Conservation (phyloP, 2,329 filamentous ascomycete species). For the Harringtonia lauricola region DNA sequence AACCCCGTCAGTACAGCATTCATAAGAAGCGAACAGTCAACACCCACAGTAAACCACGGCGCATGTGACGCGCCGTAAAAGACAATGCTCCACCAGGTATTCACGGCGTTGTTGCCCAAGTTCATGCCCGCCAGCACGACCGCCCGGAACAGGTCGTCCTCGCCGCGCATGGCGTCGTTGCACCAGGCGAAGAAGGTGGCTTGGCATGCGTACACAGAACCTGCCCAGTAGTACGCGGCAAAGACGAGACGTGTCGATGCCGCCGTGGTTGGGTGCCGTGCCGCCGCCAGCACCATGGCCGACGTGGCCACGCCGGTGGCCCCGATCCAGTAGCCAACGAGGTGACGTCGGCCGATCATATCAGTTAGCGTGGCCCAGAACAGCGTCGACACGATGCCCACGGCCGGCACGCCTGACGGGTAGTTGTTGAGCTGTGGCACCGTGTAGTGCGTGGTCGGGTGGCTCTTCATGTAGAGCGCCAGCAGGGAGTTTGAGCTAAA, state of each 20-base stretch:
- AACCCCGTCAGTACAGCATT: neutral
- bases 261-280: conserved; percentile 24
- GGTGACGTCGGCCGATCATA: conserved; percentile 45
- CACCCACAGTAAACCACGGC: conserved; percentile 50
- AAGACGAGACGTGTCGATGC: conserved; percentile 43
- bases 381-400: conserved; percentile 48
- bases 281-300: conserved; percentile 47
- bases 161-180: conserved; percentile 56
- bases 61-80: conserved; percentile 60
- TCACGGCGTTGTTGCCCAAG: conserved; percentile 54
- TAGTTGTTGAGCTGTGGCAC: conserved; percentile 44
- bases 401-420: conserved; percentile 43
- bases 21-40: conserved; percentile 1
- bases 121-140: conserved; percentile 67
- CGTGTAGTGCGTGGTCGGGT: conserved; percentile 30
- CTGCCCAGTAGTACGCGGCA: conserved; percentile 59
- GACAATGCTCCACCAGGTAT: conserved; percentile 63
- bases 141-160: conserved; percentile 51
- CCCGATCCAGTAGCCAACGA: conserved; percentile 57
- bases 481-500: conserved; percentile 55
- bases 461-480: conserved; percentile 36
- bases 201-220: conserved; percentile 60
- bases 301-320: conserved; percentile 52
- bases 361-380: conserved; percentile 63
- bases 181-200: conserved; percentile 69